Evolutionary conservation across 2,329 filamentous ascomycete genomes (phyloP).

Genomic region (Thermoascus crustaceus): DNA sequence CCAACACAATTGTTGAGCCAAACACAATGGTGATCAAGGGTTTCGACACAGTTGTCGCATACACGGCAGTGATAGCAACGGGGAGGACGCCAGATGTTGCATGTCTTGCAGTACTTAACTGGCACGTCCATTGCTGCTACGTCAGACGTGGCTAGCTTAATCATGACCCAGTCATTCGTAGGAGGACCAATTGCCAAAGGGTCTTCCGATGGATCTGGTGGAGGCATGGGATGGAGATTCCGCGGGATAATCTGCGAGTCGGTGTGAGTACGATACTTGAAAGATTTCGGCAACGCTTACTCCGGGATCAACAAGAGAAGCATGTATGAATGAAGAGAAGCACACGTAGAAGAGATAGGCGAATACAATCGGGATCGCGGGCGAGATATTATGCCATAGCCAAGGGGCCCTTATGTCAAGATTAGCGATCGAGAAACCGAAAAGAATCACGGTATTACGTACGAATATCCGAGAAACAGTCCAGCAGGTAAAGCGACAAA

Average conservation of each 20-base stretch:
- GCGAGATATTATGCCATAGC: conserved; percentile 78
- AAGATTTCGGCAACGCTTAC: conserved; percentile 49
- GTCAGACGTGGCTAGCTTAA: conserved; percentile 65
- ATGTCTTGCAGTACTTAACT: conserved; percentile 96
- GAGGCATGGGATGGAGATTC: conserved; percentile 84
- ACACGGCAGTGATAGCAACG: conserved; percentile 93
- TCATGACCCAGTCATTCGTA: conserved; percentile 88
- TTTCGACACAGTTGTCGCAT: conserved; percentile 96
- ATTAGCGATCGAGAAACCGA: conserved; percentile 7
- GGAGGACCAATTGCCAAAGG: conserved; percentile 73
- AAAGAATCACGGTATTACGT: too few species aligned
- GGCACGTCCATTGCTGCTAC: conserved; percentile 95
- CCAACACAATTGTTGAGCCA: conserved; percentile 99
- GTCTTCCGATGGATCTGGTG: conserved; percentile 65
- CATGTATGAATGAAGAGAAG: conserved; percentile 88
- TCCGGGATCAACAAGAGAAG: conserved; percentile 84
- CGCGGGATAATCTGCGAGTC: conserved; percentile 70
- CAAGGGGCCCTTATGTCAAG: conserved; percentile 54
- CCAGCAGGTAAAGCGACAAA: conserved; percentile 69
- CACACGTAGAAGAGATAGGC: conserved; percentile 87
- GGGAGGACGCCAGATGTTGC: conserved; percentile 93
- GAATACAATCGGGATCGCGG: conserved; percentile 80
- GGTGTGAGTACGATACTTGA: conserved; percentile 6
- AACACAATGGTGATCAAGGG: conserved; percentile 95
- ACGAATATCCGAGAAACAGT: conserved; percentile 79